A percentile compares a stretch with the other conserved stretches of the same genome.
These are phyloP conservation scores for Aspergillus udagawae DNA, from an alignment of 2,329 filamentous ascomycete species.

Conservation along the genomic window DNA sequence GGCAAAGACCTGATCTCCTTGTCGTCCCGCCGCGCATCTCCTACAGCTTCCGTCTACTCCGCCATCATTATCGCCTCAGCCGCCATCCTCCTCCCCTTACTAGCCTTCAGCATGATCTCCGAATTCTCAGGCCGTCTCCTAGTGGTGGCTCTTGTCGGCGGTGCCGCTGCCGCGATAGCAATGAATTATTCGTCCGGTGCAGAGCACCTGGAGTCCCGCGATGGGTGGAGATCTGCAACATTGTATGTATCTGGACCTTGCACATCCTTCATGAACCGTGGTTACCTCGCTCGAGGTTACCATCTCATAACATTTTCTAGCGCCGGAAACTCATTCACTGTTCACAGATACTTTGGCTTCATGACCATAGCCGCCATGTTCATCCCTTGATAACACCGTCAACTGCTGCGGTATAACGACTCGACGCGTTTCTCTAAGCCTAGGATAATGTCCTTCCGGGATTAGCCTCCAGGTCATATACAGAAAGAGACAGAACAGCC, in stretches of 20 bases:
- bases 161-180: slow-evolving; percentile 41
- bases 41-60: slow-evolving; percentile 28
- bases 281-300: not conserved
- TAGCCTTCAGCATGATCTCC: slow-evolving; percentile 56
- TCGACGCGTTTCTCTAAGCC: slow-evolving; percentile 13
- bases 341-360: slow-evolving; percentile 36
- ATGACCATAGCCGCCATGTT: slow-evolving; percentile 38
- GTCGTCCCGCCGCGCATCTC: slow-evolving; percentile 17
- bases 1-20: slow-evolving; percentile 44
- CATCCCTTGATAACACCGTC: slow-evolving; percentile 26
- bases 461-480: not conserved
- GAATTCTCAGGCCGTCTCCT: slow-evolving; percentile 56
- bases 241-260: slow-evolving; percentile 25
- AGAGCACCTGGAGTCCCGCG: slow-evolving; percentile 34
- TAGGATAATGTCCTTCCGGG: too few relatives aligned
- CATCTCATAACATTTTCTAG: not conserved
- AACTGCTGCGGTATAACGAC: not conserved
- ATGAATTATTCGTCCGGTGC: slow-evolving; percentile 33
- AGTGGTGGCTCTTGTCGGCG: slow-evolving; percentile 52
- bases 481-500: slow-evolving; percentile 5
- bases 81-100: slow-evolving; percentile 54
- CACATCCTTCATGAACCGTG: not conserved
- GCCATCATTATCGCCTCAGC: slow-evolving; percentile 47
- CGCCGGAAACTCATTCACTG: not conserved
- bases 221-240: slow-evolving; percentile 38